Percentiles rank a stretch among this genome's conserved stretches.
Conservation (phyloP, 176 grass and related monocot species). For the Oryza australiensis region DNA sequence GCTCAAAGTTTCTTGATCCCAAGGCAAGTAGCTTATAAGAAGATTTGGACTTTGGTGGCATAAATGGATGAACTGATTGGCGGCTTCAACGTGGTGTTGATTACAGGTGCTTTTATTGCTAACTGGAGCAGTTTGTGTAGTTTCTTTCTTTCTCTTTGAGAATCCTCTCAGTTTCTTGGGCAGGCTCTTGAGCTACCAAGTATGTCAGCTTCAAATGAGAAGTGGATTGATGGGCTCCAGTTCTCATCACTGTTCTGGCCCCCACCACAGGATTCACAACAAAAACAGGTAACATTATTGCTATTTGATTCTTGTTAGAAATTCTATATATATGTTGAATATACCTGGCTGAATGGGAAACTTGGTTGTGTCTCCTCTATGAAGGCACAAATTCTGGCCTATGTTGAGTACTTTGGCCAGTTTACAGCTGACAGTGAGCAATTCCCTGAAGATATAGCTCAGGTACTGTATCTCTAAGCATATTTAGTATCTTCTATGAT, state of each 20-base stretch:
- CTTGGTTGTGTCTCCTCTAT: slow-evolving; percentile 30
- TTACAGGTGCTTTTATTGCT: slow-evolving; percentile 35
- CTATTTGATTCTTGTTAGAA: slow-evolving; percentile 17
- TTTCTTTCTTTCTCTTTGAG: slow-evolving; percentile 44
- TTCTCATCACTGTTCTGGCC: slow-evolving; percentile 86
- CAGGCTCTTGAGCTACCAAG: slow-evolving; percentile 49
- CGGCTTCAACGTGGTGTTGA: slow-evolving; percentile 23
- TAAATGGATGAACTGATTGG: slow-evolving; percentile 37
- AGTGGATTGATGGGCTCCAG: slow-evolving; percentile 87
- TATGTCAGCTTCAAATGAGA: slow-evolving; percentile 81
- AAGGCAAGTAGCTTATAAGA: slow-evolving; percentile 45
- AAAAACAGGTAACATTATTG: slow-evolving; percentile 67
- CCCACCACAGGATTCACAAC: slow-evolving; percentile 76
- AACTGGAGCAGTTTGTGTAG: slow-evolving; percentile 32
- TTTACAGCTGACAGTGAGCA: slow-evolving; percentile 91
- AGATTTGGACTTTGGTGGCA: slow-evolving; percentile 32
- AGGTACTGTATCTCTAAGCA: slow-evolving; percentile 53
- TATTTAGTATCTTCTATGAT: background rate
- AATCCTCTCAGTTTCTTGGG: slow-evolving; percentile 45
- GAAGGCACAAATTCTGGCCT: slow-evolving; percentile 95
- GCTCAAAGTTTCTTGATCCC: slow-evolving; percentile 28
- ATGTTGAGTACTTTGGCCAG: slow-evolving; percentile 98
- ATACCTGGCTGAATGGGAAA: background rate
- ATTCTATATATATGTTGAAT: slow-evolving; percentile 1
- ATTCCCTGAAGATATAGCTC: slow-evolving; percentile 95